phyloP scores from a whole-genome alignment of 179 eudicot genomes.

The Heliamphora pulchella region DNA sequence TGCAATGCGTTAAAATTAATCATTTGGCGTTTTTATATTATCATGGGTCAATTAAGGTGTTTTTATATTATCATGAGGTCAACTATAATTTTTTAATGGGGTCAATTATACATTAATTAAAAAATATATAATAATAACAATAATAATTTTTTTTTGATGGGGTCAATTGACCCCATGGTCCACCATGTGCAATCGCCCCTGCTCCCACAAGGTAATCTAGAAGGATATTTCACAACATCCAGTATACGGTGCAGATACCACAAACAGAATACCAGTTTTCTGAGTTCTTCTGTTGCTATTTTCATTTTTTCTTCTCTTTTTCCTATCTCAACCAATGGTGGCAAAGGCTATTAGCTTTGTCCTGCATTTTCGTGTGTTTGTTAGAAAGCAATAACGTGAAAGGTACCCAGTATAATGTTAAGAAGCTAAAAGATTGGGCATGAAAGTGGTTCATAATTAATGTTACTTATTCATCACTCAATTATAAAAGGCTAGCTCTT shows the following conservation, averaged over 20 bases:
- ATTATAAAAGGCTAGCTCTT: background rate
- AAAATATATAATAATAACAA: too few relatives aligned
- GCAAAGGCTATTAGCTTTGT: background rate
- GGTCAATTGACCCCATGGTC: too few relatives aligned
- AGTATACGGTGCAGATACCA: background rate
- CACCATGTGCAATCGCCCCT: too few relatives aligned
- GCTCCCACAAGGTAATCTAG: conserved; percentile 6
- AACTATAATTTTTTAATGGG: too few relatives aligned
- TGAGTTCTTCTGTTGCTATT: background rate
- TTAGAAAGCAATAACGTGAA: conserved; percentile 12
- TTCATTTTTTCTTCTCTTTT: background rate
- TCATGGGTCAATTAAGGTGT: too few relatives aligned
- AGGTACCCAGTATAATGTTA: background rate
- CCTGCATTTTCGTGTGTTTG: background rate
- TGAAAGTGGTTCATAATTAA: background rate
- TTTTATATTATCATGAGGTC: too few relatives aligned
- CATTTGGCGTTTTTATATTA: too few relatives aligned
- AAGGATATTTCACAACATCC: background rate
- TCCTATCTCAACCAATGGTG: background rate
- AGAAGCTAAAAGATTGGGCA: background rate
- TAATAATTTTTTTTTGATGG: too few relatives aligned
- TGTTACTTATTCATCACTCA: conserved; percentile 3
- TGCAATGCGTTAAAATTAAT: too few relatives aligned
- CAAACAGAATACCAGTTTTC: background rate
- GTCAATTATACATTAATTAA: too few relatives aligned